These are phyloP conservation scores for Xylariomycetidae sp. DNA, from an alignment of 2,329 filamentous ascomycete species.

Conservation along the genomic window DNA sequence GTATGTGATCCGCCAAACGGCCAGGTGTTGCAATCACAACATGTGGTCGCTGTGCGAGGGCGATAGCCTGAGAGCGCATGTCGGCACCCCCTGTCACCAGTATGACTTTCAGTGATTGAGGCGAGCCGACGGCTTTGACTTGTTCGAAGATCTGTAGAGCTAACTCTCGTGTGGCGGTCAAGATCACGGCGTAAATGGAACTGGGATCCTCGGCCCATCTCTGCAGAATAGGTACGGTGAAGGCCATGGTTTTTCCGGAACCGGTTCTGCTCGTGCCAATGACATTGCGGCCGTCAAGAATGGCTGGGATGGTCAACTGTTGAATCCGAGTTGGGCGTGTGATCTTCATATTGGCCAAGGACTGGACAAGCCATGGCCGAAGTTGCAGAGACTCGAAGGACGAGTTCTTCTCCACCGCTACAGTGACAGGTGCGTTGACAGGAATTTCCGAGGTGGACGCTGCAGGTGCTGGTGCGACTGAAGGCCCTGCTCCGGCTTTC, in stretches of 20 bases:
- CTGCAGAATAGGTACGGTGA: conserved; percentile 89
- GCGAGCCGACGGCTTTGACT: conserved; percentile 84
- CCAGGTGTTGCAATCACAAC: conserved; percentile 93
- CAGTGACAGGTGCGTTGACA: conserved; percentile 29
- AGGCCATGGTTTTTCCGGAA: conserved; percentile 95
- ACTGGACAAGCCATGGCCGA: conserved; percentile 81
- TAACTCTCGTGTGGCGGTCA: conserved; percentile 88
- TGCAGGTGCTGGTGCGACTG: no score
- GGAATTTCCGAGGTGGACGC: no score
- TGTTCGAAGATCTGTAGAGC: conserved; percentile 96
- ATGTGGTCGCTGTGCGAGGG: conserved; percentile 75
- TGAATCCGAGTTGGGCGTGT: conserved; percentile 88
- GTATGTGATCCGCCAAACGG: conserved; percentile 87
- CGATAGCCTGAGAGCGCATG: conserved; percentile 85
- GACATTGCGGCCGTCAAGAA: conserved; percentile 73
- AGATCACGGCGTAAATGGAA: conserved; percentile 81
- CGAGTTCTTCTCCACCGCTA: conserved; percentile 38
- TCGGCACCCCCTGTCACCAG: conserved; percentile 91
- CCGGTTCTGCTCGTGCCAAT: conserved; percentile 88
- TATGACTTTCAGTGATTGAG: conserved; percentile 78
- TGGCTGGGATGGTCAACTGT: conserved; percentile 85
- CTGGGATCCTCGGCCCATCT: conserved; percentile 89
- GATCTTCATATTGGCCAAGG: conserved; percentile 72
- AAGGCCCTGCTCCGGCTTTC: no score
- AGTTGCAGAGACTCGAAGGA: conserved; percentile 70